phyloP scores from a whole-genome alignment of 2,329 filamentous ascomycete genomes.

The Sarocladium brachiariae region DNA sequence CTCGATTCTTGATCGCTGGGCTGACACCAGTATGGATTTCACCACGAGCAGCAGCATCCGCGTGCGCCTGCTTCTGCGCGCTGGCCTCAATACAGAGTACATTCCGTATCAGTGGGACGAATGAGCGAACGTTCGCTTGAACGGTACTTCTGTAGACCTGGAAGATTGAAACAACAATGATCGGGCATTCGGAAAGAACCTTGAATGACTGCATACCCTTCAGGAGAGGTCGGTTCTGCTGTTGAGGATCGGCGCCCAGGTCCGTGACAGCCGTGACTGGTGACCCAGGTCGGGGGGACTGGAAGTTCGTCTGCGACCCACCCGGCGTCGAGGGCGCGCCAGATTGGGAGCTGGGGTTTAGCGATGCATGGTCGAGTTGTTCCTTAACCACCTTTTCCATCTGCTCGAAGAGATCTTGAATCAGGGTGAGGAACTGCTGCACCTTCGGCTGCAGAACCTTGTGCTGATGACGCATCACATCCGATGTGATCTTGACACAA shows the following conservation, averaged over 20 bases:
- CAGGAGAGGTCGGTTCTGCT: constrained; percentile 71
- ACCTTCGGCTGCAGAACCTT: constrained; percentile 74
- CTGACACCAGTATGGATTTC: constrained; percentile 90
- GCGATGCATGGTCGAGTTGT: constrained; percentile 70
- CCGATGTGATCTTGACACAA: constrained; percentile 96
- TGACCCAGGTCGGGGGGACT: constrained; percentile 84
- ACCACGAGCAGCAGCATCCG: constrained; percentile 70
- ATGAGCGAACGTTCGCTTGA: constrained; percentile 76
- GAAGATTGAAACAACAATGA: constrained; percentile 97
- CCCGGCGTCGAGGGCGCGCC: constrained; percentile 61
- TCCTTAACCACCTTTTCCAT: constrained; percentile 94
- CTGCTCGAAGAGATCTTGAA: constrained; percentile 91
- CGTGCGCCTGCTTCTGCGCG: constrained; percentile 87
- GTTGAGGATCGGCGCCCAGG: constrained; percentile 71
- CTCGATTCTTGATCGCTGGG: constrained; percentile 85
- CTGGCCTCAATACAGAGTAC: constrained; percentile 84
- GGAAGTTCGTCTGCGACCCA: constrained; percentile 63
- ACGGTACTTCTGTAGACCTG: constrained; percentile 83
- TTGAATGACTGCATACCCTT: constrained; percentile 99
- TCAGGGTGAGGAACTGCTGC: constrained; percentile 82
- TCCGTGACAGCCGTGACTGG: constrained; percentile 79
- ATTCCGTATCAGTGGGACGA: constrained; percentile 89
- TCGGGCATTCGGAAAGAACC: constrained; percentile 93
- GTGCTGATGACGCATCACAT: constrained; percentile 87
- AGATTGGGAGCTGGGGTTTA: constrained; percentile 34